Evolutionary conservation across 805 yeast species (phyloP).

Genomic region (Torulaspora maleeae): DNA sequence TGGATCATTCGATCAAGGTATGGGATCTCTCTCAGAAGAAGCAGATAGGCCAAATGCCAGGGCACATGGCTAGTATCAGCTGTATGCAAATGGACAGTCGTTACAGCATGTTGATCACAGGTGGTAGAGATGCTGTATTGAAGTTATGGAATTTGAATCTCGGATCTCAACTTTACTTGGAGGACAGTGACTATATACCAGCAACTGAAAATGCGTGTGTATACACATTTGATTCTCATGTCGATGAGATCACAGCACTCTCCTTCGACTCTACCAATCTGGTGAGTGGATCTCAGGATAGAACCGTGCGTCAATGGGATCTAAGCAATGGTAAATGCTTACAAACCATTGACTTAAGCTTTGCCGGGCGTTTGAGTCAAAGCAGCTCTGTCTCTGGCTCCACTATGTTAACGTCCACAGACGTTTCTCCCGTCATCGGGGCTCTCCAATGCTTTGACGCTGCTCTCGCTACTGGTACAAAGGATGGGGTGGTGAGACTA

Average conservation of each 20-base stretch:
- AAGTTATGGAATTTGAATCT: conserved; percentile 53
- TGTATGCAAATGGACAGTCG: conserved; percentile 56
- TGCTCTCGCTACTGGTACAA: conserved; percentile 73
- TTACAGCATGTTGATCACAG: conserved; percentile 42
- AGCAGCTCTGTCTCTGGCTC: conserved; percentile 9
- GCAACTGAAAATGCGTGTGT: conserved; percentile 37
- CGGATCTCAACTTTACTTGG: conserved; percentile 27
- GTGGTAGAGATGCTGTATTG: conserved; percentile 59
- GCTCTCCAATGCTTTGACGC: conserved; percentile 70
- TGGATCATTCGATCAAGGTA: conserved; percentile 72
- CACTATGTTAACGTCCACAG: conserved; percentile 12
- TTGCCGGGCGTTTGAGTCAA: conserved; percentile 18
- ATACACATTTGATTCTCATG: conserved; percentile 56
- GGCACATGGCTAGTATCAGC: conserved; percentile 55
- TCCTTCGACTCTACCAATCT: conserved; percentile 50
- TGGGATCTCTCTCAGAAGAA: conserved; percentile 71
- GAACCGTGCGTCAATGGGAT: conserved; percentile 76
- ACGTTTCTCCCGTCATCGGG: conserved; percentile 46
- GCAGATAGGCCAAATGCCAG: conserved; percentile 49
- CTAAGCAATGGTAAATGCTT: conserved; percentile 57
- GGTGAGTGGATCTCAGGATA: conserved; percentile 66
- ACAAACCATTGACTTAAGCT: conserved; percentile 63
- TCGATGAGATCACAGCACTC: conserved; percentile 61
- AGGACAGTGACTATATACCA: conserved; percentile 21
- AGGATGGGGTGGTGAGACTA: conserved; percentile 66